phyloP scores from a whole-genome alignment of 192 early-diverging fungal species.

The Backusella sp. region DNA sequence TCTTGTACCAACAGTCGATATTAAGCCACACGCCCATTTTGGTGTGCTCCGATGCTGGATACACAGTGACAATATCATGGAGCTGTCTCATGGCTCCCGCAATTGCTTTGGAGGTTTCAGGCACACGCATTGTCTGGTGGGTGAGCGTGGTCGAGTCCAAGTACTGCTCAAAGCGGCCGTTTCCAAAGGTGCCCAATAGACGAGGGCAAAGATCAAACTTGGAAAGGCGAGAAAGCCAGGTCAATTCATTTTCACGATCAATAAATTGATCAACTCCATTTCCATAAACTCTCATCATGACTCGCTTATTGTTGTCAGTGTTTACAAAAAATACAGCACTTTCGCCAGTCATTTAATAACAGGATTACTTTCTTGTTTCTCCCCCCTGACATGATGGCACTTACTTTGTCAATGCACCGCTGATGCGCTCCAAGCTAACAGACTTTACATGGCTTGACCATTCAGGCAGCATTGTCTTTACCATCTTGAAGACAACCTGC shows the following conservation, averaged over 20 bases:
- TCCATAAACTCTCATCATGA: slow-evolving; percentile 78
- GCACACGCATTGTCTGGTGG: slow-evolving; percentile 63
- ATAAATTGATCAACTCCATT: slow-evolving; percentile 77
- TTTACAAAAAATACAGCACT: slow-evolving; percentile 33
- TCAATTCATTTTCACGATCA: slow-evolving; percentile 74
- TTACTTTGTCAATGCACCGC: slow-evolving; percentile 68
- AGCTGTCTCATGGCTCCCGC: slow-evolving; percentile 67
- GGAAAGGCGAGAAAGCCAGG: slow-evolving; percentile 72
- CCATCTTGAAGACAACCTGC: slow-evolving; percentile 7
- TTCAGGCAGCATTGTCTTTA: slow-evolving; percentile 22
- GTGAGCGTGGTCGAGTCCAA: slow-evolving; percentile 73
- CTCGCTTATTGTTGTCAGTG: slow-evolving; percentile 4
- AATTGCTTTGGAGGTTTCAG: slow-evolving; percentile 64
- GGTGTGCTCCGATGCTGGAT: slow-evolving; percentile 47
- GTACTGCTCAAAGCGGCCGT: slow-evolving; percentile 84
- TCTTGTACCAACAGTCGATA: slow-evolving; percentile 59
- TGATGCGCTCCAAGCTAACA: slow-evolving; percentile 47
- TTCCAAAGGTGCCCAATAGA: slow-evolving; percentile 71
- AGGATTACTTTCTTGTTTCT: not conserved
- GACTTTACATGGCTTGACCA: slow-evolving; percentile 28
- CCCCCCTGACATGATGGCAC: not conserved
- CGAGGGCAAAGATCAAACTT: slow-evolving; percentile 70
- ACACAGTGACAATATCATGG: slow-evolving; percentile 65
- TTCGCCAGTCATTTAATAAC: not conserved
- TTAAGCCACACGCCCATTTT: slow-evolving; percentile 61